These are phyloP conservation scores for Paracamarosporium sp. DNA, from an alignment of 2,329 filamentous ascomycete species.

Conservation along the genomic window DNA sequence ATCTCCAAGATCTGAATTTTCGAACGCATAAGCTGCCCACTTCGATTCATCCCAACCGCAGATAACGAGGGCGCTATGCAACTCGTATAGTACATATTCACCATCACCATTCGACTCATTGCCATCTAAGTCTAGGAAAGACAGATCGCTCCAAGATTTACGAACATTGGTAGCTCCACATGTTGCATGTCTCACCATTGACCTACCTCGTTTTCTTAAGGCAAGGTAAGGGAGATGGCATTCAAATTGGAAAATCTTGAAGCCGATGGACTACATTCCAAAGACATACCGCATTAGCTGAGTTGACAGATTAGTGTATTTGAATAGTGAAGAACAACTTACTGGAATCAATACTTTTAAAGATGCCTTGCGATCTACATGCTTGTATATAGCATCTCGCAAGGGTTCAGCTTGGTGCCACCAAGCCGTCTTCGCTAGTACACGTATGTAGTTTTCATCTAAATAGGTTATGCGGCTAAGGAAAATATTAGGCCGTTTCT, in stretches of 20 bases:
- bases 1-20: conserved; percentile 2
- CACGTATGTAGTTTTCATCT: conserved; percentile 9
- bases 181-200: neutral
- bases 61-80: conserved; percentile 7
- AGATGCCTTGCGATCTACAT: conserved; percentile 15
- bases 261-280: neutral
- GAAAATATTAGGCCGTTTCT: too few species aligned
- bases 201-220: neutral
- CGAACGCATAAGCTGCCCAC: conserved; percentile 14
- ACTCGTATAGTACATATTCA: conserved; percentile 2
- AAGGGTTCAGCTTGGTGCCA: conserved; percentile 12
- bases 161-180: neutral
- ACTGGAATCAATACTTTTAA: conserved; percentile 15
- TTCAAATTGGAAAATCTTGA: conserved; percentile 10
- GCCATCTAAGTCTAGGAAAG: conserved; percentile 1
- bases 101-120: neutral
- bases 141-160: neutral
- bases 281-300: too few species aligned
- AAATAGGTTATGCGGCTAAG: conserved; percentile 15
- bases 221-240: conserved; percentile 10
- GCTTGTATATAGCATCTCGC: conserved; percentile 18
- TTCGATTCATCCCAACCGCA: conserved; percentile 9
- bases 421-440: conserved; percentile 11
- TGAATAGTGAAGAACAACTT: too few species aligned
- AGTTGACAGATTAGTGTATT: too few species aligned